Evolutionary conservation across 2,329 filamentous ascomycete species (phyloP).

Genomic region (Colletotrichum sp.): DNA sequence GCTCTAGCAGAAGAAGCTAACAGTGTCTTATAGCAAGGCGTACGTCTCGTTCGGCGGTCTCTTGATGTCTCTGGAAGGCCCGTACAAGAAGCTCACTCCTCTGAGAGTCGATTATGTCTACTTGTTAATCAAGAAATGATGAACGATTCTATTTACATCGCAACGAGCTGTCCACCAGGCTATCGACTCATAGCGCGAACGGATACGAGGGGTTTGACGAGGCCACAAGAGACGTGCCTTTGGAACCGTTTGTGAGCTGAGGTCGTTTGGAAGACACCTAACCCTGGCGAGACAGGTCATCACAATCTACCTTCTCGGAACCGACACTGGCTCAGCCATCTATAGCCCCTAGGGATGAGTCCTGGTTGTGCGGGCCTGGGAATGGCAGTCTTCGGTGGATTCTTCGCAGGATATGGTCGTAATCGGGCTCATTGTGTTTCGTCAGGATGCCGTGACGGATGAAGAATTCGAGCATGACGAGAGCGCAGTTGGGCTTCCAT

Average conservation of each 20-base stretch:
- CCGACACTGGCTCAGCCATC: neutral
- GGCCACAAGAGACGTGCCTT: neutral
- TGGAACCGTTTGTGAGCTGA: neutral
- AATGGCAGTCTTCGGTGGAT: conserved; percentile 84
- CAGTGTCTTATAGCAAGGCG: conserved; percentile 71
- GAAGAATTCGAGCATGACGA: conserved; percentile 89
- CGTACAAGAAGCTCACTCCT: conserved; percentile 93
- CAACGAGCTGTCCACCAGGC: neutral
- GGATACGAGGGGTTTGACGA: neutral
- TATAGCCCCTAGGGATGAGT: neutral
- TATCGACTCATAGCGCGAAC: neutral
- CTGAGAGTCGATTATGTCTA: conserved; percentile 94
- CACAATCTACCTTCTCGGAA: neutral
- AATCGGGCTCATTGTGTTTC: conserved; percentile 77
- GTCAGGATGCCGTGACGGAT: conserved; percentile 84
- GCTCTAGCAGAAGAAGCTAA: neutral
- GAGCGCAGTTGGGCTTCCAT: conserved; percentile 93
- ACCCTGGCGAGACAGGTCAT: neutral
- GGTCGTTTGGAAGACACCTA: neutral
- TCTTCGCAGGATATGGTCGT: conserved; percentile 75
- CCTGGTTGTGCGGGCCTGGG: conserved; percentile 64
- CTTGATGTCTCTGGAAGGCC: conserved; percentile 88
- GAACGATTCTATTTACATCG: neutral
- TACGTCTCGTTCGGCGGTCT: conserved; percentile 95
- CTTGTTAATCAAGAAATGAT: conserved; percentile 88